Evolutionary conservation across 192 early-diverging fungal genomes (phyloP), one percentile per base, ranked within the genome.

Genomic region (Coemansia sp.): DNA sequence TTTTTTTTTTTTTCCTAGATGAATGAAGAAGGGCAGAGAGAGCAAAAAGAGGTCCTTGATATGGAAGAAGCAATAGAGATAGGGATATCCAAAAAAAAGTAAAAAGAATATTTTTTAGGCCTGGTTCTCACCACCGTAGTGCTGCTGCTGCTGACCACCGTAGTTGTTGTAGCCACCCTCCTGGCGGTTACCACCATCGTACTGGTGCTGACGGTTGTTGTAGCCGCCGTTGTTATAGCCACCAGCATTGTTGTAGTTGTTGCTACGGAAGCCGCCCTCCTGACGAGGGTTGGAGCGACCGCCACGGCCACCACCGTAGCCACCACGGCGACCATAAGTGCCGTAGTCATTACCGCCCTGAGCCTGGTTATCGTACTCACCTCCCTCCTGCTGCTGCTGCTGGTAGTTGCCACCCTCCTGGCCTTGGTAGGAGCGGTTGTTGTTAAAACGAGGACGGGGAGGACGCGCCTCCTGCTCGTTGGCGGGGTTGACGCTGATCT

Each of bases 401-500:
- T 68, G 62, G 73, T 55, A 55, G 29, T 32, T 17, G 55, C 15
- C 29, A 5, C 55, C 55, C 12, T 58, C 55, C 75, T 83, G 71
- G 42, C 78, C 67, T 62, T 51, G 55, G 42, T 78, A 74, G 13
- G 84, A 80, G 61, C 63, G 32, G 55, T 69, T 60, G 74, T 72
- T 69, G 62, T 78, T 65, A 51, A 60, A 74, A 44, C 22, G 58
- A 44, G 65, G 61, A n/a, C 48, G 63, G 20, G 48, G 29, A 12
- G 61, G 69, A 42, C 45, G 72, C 19, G 69, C 36, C 36, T 71
- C 85, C 58, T 85, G 74, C 71, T 88, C 88, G 75, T 74, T 84
- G 75, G 91, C 89, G 34, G 84, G 60, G 69, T 93, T 89, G 53
- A 98, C 93, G 56, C 89, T 88, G 74, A 98, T 86, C n/a, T 80